phyloP scores from a whole-genome alignment of 331 rosid species.

The Arachis monticola region DNA sequence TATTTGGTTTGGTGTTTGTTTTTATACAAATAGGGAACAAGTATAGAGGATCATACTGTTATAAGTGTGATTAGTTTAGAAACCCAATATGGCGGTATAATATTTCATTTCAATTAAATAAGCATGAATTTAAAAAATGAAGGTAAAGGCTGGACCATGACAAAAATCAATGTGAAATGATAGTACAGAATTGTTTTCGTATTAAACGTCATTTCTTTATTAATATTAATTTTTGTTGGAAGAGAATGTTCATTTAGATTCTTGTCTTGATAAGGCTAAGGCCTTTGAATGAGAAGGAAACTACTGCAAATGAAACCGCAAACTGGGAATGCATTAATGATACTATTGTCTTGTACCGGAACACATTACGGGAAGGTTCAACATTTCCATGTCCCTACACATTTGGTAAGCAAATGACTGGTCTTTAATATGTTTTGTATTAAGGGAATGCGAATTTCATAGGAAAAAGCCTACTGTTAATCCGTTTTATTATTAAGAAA shows the following conservation, averaged over 20 bases:
- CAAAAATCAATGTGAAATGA: no score
- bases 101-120: no score
- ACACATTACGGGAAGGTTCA: slow-evolving; percentile 95
- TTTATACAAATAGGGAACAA: no score
- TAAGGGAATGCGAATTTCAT: slow-evolving; percentile 74
- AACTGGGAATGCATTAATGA: slow-evolving; percentile 99
- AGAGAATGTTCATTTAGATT: slow-evolving; percentile 67
- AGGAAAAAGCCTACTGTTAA: slow-evolving; percentile 21
- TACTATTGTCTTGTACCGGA: slow-evolving; percentile 87
- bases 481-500: slow-evolving; percentile 30
- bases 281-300: slow-evolving; percentile 90
- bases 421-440: slow-evolving; percentile 4
- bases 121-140: no score
- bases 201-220: no score
- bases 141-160: no score
- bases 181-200: no score
- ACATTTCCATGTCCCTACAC: slow-evolving; percentile 94
- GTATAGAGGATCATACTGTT: no score
- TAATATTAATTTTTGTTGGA: slow-evolving; percentile 28
- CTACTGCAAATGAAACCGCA: slow-evolving; percentile 66
- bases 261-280: slow-evolving; percentile 89
- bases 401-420: slow-evolving; percentile 71
- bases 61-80: no score
- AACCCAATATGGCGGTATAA: no score
- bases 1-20: no score